phyloP scores from a whole-genome alignment of 768 basidiomycete genomes.

The Leccinellum luteum region DNA sequence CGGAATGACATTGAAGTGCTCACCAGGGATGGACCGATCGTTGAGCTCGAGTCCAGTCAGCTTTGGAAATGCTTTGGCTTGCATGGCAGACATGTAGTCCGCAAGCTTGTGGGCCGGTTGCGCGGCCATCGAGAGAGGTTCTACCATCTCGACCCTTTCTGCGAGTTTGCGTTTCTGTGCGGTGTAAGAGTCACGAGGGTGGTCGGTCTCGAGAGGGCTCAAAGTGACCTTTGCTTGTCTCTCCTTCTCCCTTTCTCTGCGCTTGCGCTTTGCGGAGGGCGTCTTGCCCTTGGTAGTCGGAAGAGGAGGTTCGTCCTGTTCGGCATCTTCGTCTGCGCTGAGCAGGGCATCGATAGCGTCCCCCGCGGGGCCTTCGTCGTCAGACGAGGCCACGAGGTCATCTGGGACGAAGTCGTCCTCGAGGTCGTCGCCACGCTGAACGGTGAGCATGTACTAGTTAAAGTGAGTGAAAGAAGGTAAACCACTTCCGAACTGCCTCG shows the following conservation, averaged over 20 bases:
- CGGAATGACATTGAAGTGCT: slow-evolving; percentile 21
- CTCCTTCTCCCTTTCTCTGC: slow-evolving; percentile 72
- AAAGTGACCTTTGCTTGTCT: slow-evolving; percentile 60
- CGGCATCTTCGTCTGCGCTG: slow-evolving; percentile 44
- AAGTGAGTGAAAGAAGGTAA: neutral
- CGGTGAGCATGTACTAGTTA: slow-evolving; percentile 19
- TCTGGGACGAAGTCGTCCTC: slow-evolving; percentile 81
- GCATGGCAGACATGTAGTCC: slow-evolving; percentile 62
- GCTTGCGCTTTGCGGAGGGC: slow-evolving; percentile 58
- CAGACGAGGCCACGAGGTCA: slow-evolving; percentile 61
- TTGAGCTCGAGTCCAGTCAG: slow-evolving; percentile 76
- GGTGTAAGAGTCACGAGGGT: slow-evolving; percentile 4
- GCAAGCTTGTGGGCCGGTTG: slow-evolving; percentile 58
- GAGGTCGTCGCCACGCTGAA: slow-evolving; percentile 68
- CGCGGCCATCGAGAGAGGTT: slow-evolving; percentile 47
- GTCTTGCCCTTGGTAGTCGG: slow-evolving; percentile 15
- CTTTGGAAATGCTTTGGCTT: slow-evolving; percentile 65
- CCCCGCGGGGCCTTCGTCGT: slow-evolving; percentile 44
- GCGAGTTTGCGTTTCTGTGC: slow-evolving; percentile 64
- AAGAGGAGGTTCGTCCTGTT: slow-evolving; percentile 32
- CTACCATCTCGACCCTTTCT: slow-evolving; percentile 39
- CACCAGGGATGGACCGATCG: slow-evolving; percentile 78
- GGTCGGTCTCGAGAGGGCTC: slow-evolving; percentile 11
- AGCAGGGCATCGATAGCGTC: slow-evolving; percentile 41
- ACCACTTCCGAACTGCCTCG: neutral